Evolutionary conservation across 352 stramenopile genomes (phyloP).

Genomic region (Aphanomyces astaci): DNA sequence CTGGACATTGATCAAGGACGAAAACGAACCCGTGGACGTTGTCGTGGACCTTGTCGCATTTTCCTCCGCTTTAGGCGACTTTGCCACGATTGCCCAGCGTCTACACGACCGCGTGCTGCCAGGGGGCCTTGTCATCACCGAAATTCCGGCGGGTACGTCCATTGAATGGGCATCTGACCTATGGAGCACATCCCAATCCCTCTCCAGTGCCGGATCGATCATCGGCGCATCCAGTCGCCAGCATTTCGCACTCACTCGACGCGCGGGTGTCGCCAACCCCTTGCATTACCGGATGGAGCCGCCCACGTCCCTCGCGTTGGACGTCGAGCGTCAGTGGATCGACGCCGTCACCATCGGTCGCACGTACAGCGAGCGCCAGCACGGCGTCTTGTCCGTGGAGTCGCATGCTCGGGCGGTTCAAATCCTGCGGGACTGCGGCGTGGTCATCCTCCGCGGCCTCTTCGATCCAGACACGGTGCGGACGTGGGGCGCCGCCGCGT

Average conservation of each 20-base stretch:
- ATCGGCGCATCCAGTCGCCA: background rate
- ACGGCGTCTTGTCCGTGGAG: conserved; percentile 6
- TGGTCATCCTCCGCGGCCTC: conserved; percentile 11
- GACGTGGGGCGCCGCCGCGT: background rate
- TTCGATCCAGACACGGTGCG: conserved; percentile 12
- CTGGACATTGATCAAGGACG: background rate
- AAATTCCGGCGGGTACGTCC: background rate
- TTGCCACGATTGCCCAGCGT: background rate
- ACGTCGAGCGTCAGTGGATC: conserved; percentile 15
- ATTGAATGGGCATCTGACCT: conserved; percentile 5
- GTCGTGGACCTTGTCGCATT: conserved; percentile 3
- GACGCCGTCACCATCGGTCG: conserved; percentile 5
- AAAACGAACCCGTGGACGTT: background rate
- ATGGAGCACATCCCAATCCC: background rate
- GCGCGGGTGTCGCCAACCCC: background rate
- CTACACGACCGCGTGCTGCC: background rate
- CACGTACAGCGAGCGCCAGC: background rate
- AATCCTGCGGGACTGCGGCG: conserved; percentile 1
- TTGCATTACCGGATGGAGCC: conserved; percentile 9
- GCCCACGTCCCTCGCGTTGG: background rate
- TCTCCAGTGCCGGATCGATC: background rate
- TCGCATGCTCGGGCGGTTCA: background rate
- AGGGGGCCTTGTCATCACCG: conserved; percentile 4
- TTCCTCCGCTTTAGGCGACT: background rate
- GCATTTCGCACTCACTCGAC: background rate